Evolutionary conservation across 805 yeast species (phyloP).

Genomic region (Kuraishia borneana): DNA sequence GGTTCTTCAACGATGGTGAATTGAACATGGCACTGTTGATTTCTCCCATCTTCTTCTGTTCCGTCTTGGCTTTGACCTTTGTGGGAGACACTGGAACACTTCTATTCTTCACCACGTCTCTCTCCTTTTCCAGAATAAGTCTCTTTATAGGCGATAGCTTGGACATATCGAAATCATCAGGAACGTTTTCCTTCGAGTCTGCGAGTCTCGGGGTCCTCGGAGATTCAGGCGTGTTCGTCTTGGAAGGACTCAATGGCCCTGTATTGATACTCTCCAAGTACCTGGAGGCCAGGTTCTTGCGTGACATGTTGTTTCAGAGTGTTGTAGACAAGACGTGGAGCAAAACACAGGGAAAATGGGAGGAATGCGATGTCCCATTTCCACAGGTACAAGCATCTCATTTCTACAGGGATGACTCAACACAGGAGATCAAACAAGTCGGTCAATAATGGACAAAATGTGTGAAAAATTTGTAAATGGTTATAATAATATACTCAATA

Average conservation of each 20-base stretch:
- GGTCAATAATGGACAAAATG: too few species aligned
- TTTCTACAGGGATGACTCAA: too few species aligned
- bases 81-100: conserved; percentile 4
- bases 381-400: too few species aligned
- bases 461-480: too few species aligned
- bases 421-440: too few species aligned
- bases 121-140: conserved; percentile 20
- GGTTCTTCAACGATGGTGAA: conserved; percentile 23
- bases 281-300: conserved; percentile 16
- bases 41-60: conserved; percentile 18
- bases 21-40: conserved; percentile 20
- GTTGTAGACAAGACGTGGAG: too few species aligned
- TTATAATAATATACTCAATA: too few species aligned
- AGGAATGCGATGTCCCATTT: too few species aligned
- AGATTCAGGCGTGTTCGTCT: conserved; percentile 1
- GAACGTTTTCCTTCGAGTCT: conserved; percentile 11
- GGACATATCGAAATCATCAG: neutral
- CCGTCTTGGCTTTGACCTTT: conserved; percentile 10
- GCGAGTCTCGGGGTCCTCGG: conserved; percentile 3
- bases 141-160: conserved; percentile 19
- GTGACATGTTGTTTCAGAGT: too few species aligned
- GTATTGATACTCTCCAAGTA: conserved; percentile 18
- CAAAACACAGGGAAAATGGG: too few species aligned
- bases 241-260: conserved; percentile 10
- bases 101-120: conserved; percentile 7